These are phyloP conservation scores for Cicer pinnatifidum DNA, from an alignment of 306 rosid genomes.

Conservation along the genomic window DNA sequence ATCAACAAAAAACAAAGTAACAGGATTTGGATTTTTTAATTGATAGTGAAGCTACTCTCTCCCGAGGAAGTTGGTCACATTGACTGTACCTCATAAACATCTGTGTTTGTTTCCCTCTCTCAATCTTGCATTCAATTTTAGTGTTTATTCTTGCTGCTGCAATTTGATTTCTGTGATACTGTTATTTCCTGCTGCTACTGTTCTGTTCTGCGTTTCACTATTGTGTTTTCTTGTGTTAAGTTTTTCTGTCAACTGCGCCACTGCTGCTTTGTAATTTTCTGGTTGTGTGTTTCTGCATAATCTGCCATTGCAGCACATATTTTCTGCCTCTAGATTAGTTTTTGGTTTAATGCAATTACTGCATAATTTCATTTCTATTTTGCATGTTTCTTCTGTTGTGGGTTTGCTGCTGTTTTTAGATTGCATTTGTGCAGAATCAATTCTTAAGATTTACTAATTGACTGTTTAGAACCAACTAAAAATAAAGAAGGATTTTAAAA, in stretches of 20 bases:
- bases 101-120: neutral
- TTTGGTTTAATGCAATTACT: neutral
- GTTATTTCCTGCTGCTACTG: neutral
- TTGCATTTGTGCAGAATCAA: neutral
- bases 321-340: neutral
- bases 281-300: neutral
- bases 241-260: neutral
- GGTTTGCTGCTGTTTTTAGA: neutral
- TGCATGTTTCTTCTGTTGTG: neutral
- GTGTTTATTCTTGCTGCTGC: neutral
- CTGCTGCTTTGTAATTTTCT: neutral
- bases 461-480: neutral
- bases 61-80: neutral
- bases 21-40: neutral
- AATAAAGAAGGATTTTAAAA: too few species aligned
- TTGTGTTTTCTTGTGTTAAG: neutral
- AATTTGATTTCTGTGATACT: neutral
- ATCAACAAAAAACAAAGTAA: too few species aligned
- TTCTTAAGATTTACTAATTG: neutral
- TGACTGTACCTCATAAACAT: neutral
- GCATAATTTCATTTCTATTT: neutral
- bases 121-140: neutral
- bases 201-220: neutral
- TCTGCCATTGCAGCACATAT: neutral
- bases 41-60: neutral